Percentiles rank a stretch among this genome's conserved stretches.
Evolutionary conservation across 2,329 filamentous ascomycete species (phyloP).

Genomic region (Epichloe uncinata): DNA sequence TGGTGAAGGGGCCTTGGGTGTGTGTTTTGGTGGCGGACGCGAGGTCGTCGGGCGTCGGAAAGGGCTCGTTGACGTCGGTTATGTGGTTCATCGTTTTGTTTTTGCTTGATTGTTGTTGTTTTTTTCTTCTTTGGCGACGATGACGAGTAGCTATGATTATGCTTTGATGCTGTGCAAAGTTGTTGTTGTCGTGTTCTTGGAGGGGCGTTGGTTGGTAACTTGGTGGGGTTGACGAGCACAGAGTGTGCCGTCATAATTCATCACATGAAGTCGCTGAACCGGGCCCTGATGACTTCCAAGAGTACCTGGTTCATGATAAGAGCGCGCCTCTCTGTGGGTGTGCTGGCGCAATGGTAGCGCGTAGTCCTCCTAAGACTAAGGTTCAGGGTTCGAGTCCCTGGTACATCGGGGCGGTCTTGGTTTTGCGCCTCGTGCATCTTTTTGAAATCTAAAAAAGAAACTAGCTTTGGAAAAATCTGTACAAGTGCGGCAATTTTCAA

Average conservation of each 20-base stretch:
- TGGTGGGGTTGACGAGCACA: too few relatives aligned
- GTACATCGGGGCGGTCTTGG: background rate
- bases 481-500: too few relatives aligned
- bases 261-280: too few relatives aligned
- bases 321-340: background rate
- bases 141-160: too few relatives aligned
- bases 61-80: constrained; percentile 35
- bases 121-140: too few relatives aligned
- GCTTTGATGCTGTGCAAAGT: too few relatives aligned
- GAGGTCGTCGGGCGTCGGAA: constrained; percentile 36
- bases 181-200: too few relatives aligned
- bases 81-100: constrained; percentile 24
- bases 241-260: too few relatives aligned
- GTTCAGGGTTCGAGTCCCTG: constrained; percentile 4
- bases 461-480: too few relatives aligned
- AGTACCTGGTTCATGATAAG: background rate
- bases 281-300: background rate
- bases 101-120: background rate
- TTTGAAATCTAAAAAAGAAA: too few relatives aligned
- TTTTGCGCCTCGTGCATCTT: background rate
- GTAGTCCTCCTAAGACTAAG: constrained; percentile 7
- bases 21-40: constrained; percentile 41
- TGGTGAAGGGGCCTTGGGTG: constrained; percentile 53
- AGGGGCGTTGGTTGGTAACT: too few relatives aligned
- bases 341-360: constrained; percentile 6